Base-by-base conservation (phyloP, 2,329 filamentous ascomycete species). In the Colletotrichum limetticola region DNA sequence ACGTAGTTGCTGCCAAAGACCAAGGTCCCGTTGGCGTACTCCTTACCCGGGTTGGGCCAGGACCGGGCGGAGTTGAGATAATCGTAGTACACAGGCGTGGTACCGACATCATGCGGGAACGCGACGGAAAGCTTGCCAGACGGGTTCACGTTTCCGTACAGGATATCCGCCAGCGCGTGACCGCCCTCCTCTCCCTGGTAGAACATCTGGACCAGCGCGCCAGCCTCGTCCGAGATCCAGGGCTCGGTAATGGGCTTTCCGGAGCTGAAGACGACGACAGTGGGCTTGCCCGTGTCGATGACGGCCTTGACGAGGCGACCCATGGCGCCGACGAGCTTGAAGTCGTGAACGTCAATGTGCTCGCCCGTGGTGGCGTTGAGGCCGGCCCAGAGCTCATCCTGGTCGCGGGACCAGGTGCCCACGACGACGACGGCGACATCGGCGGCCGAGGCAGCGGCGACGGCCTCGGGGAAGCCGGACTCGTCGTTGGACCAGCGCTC, bases 291-390 rank as follows among this genome's bases (percentile, higher is more conserved):
- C 0, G 92, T 93, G 70, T 89, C 88, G 74, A 92, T 89, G 77
- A 95, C 89, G 26, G 92, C 91, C 76, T 88, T 85, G 61, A 94
- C 90, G 1, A 94, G 89, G 11, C 87, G 86, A 2, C 87, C 88
- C 88, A 93, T 92, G 26, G 93, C 92, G 3, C 92, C 92, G 14
- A 94, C 91, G 11, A 95, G 89, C 70, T 90, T 87, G 22, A 95
- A 86, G 64, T 85, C 85, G 69, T 88, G 83, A 1, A 91, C 85
- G 76, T 95, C 93, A 60, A 95, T 90, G 77, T 94, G 92, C 78
- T 95, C 93, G 63, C 92, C 93, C 0, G 92, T 94, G 1, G 92
- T 95, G 32, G 92, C 92, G 76, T 95, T 95, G 3, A 94, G 80
- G 0, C 91, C 91, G 68, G 83, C 80, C 93, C 92, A 94, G 3